These are phyloP conservation scores for Rhexocercosporidium sp. DNA, from an alignment of 2,329 filamentous ascomycete genomes.

Conservation along the genomic window DNA sequence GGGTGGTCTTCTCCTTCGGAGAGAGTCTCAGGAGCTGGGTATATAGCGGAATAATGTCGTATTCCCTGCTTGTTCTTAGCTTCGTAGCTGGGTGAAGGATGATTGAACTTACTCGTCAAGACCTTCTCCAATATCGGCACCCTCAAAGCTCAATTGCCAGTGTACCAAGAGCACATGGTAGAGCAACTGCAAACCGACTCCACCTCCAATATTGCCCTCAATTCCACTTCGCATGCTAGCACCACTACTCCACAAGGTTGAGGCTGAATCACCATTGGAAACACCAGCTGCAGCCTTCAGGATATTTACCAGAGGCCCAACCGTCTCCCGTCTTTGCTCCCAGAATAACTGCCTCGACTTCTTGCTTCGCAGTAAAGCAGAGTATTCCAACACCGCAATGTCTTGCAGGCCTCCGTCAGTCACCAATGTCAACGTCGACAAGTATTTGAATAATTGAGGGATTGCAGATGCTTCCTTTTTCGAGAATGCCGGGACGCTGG, in stretches of 20 bases:
- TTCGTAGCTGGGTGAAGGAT: background rate
- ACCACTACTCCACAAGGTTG: conserved; percentile 65
- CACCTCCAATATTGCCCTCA: conserved; percentile 71
- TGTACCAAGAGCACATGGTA: conserved; percentile 93
- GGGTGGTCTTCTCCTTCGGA: conserved; percentile 97
- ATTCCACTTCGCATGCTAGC: conserved; percentile 61
- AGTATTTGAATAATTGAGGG: conserved; percentile 82
- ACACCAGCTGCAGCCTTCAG: conserved; percentile 78
- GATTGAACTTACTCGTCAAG: conserved; percentile 74
- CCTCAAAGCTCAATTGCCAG: conserved; percentile 97
- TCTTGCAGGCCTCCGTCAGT: conserved; percentile 91
- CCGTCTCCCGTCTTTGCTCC: conserved; percentile 85
- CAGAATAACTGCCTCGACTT: conserved; percentile 84
- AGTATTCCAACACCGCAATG: conserved; percentile 92
- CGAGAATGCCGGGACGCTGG: conserved; percentile 63
- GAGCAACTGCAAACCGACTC: conserved; percentile 88
- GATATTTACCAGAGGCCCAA: conserved; percentile 82
- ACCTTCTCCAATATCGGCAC: conserved; percentile 72
- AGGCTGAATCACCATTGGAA: conserved; percentile 66
- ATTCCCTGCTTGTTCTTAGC: conserved; percentile 67
- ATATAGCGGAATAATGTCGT: conserved; percentile 90
- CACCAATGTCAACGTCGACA: conserved; percentile 82
- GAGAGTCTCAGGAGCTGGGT: conserved; percentile 91
- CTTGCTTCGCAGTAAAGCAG: conserved; percentile 77
- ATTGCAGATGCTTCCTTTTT: conserved; percentile 70